Percentiles rank a stretch among this genome's conserved stretches.
Evolutionary conservation across 371 early-diverging fungal genomes (phyloP).

Genomic region (Haplosporangium sp.): DNA sequence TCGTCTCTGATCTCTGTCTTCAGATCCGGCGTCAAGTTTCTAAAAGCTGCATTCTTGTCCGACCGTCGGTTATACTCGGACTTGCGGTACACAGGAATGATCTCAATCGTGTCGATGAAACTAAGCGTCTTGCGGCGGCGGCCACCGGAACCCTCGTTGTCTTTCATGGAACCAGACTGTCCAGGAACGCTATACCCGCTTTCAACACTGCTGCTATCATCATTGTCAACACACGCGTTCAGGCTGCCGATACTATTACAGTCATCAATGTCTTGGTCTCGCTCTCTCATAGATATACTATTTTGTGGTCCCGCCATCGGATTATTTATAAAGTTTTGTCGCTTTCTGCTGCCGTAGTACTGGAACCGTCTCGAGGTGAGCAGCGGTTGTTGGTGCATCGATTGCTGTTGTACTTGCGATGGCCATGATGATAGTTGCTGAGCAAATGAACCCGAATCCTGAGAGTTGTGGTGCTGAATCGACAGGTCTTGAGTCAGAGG

Average conservation of each 20-base stretch:
- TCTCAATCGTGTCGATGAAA: constrained; percentile 59
- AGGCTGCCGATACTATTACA: too few species aligned
- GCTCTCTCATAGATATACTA: neutral
- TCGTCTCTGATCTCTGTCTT: constrained; percentile 74
- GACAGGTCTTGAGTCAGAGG: constrained; percentile 9
- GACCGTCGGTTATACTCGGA: constrained; percentile 72
- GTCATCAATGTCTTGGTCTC: neutral
- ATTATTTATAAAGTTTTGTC: neutral
- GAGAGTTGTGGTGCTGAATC: neutral
- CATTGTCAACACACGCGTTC: neutral
- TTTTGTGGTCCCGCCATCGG: neutral
- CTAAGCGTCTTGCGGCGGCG: constrained; percentile 6
- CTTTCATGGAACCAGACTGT: too few species aligned
- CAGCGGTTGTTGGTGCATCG: too few species aligned
- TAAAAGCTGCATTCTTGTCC: constrained; percentile 71
- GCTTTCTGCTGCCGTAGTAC: neutral
- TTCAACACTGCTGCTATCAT: neutral
- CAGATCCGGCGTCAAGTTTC: constrained; percentile 70
- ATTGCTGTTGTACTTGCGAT: neutral
- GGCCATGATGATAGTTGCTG: neutral
- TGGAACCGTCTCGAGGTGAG: neutral
- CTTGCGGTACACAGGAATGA: constrained; percentile 71
- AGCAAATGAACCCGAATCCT: neutral
- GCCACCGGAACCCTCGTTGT: neutral
- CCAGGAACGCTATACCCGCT: neutral